Base-by-base conservation (phyloP, 805 yeast genomes). In the Nakazawaea populi region DNA sequence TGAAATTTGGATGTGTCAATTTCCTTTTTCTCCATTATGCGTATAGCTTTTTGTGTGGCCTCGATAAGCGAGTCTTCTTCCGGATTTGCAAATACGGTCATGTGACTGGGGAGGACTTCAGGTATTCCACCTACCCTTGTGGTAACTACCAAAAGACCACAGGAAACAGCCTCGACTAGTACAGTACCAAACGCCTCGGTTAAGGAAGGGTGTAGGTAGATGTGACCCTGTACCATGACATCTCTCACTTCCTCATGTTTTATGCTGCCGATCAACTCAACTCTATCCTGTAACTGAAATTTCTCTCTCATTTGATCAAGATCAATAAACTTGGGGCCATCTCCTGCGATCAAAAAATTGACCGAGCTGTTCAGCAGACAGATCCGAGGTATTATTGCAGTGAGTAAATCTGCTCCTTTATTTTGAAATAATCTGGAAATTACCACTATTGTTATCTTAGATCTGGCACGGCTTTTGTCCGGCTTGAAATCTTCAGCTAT, bases 111-210 rank as follows among this genome's bases (percentile, higher is more conserved):
- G 38, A 94, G 68, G 4, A 94, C 98, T 62, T 94, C 99, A 0
- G 97, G 97, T 39, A 94, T 91, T 5, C 99, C 99, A 10, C 99
- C 99, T 0, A 94, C 99, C 52, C 83, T 82, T 0, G 99, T 94
- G 0, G 97, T 90, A 0, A 94, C 99, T 2, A 94, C 96, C 18
- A 88, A 74, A 37, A 94, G 66, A 0, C 97, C 97, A 71, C 98
- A 94, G 1, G 96, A 86, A 0, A 97, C 99, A 0, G 99, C 99
- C 64, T 94, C 99, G 0, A 94, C 96, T 9, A 94, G 70, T 0
- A 89, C 98, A 0, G 99, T 94, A 2, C 99, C 99, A 68, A 94
- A 94, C 0, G 98, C 99, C 64, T 94, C 99, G 0, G 98, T 94
- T 40, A 94, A 73, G 0, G 97, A 84, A 0, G 99, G 91, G 66